Base-by-base conservation (phyloP, 192 early-diverging fungal species). In the Glomus cerebriforme region DNA sequence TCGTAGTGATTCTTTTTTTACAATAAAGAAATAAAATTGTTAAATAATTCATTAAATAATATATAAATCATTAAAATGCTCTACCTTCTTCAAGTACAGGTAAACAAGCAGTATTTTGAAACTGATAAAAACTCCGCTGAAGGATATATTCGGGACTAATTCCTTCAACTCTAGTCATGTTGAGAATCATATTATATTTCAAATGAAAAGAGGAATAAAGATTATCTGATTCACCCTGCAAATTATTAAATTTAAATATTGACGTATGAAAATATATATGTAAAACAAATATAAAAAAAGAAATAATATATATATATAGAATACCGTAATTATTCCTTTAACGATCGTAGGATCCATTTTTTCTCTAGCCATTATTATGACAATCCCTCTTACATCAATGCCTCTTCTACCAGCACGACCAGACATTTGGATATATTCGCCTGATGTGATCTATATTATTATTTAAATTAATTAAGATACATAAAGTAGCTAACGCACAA, bases 351-450 rank as follows among this genome's bases (percentile, higher is more conserved):
- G 95, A 79, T 98, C 96, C 91, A 97, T 96, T 84, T 97, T 96
- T 81, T 96, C 92, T 84, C 95, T 95, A 78, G 97, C 86, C 95
- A 97, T 98, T 84, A 99, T 86, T 77, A 99, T 96, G 12, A 99
- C 96, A 39, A 98, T 93, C 66, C 98, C 98, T 73, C 96, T 93
- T 72, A 96, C 96, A 88, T 99, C 98, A 60, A 97, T 86, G 26
- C 98, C 98, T 87, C 98, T 92, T 58, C 98, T 90, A 73, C 98
- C 98, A 22, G 98, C 98, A 81, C 98, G 94, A 58, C 98, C 98
- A 83, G 93, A 95, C 98, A 99, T 99, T 86, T 99, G 98, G 84
- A 98, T 99, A 84, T 99, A 99, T 87, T 99, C 98, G 80, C 98
- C 98, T 31, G 90, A 90, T 73, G 91, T 90, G 22, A 88, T 83